These are phyloP conservation scores for Vitis vinifera DNA, from an alignment of 164 flowering plant species.

Conservation along the genomic window ASM3070453v1 NC_081822.1:4339001-4339500, in stretches of 20 bases:
- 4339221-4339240: too few relatives aligned
- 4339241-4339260: too few relatives aligned
- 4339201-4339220: background rate
- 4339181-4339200: background rate
- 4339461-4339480: conserved; percentile 48
- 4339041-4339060: conserved; percentile 49
- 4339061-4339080: conserved; percentile 46
- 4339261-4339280: background rate
- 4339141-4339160: background rate
- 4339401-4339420: too few relatives aligned
- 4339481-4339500: conserved; percentile 76
- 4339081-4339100: conserved; percentile 47
- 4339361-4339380: background rate
- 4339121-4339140: background rate
- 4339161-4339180: background rate
- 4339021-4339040: conserved; percentile 54
- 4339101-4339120: conserved; percentile 35
- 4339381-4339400: background rate
- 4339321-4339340: background rate
- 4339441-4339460: conserved; percentile 44
- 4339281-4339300: background rate
- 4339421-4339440: too few relatives aligned
- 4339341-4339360: background rate
- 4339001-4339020: conserved; percentile 55
- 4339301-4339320: background rate